phyloP scores from a whole-genome alignment of 352 stramenopile species.

The Globisporangium yorkense region DNA sequence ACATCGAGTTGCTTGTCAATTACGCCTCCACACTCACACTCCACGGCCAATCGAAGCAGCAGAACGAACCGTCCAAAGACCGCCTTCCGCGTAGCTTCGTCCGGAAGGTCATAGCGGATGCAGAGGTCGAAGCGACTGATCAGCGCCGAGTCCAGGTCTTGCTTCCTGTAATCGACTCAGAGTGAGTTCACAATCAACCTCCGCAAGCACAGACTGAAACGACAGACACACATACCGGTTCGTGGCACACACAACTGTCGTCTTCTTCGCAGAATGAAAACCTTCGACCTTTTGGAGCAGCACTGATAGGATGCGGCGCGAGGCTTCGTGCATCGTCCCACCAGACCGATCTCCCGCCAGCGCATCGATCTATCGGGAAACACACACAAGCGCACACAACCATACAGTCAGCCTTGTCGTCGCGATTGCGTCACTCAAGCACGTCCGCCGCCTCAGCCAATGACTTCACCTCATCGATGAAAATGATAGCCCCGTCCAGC shows the following conservation, averaged over 20 bases:
- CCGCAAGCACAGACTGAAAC: not conserved
- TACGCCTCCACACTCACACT: not conserved
- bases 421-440: not conserved
- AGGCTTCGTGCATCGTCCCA: conserved; percentile 91
- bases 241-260: conserved; percentile 90
- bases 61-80: conserved; percentile 81
- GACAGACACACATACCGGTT: conserved; percentile 50
- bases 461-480: conserved; percentile 87
- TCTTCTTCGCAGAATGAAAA: conserved; percentile 90
- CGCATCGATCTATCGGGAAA: conserved; percentile 74
- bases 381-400: not conserved
- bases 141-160: conserved; percentile 90
- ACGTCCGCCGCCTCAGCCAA: not conserved
- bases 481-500: conserved; percentile 90
- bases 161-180: conserved; percentile 49
- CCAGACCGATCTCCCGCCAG: conserved; percentile 85
- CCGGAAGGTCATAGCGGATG: conserved; percentile 89
- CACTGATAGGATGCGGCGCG: conserved; percentile 87
- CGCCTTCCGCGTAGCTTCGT: conserved; percentile 69
- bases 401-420: not conserved
- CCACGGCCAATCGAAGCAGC: not conserved
- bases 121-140: conserved; percentile 92
- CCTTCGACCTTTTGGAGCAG: conserved; percentile 91
- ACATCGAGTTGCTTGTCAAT: not conserved
- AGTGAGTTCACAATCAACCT: not conserved